phyloP scores from a whole-genome alignment of 192 early-diverging fungal species.

The Backusella tarrabulga region DNA sequence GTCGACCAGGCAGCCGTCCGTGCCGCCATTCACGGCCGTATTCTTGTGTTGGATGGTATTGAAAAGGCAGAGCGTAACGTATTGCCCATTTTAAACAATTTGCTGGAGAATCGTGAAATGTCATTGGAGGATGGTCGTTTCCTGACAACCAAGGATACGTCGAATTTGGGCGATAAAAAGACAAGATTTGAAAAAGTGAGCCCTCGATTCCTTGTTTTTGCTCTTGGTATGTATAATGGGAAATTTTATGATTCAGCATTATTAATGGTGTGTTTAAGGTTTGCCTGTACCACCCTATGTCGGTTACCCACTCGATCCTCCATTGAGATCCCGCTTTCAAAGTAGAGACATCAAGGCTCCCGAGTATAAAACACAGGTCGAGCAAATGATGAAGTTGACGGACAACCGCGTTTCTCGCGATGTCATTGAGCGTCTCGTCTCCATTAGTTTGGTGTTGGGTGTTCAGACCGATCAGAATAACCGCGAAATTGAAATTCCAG shows the following conservation, averaged over 20 bases:
- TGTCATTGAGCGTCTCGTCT: constrained; percentile 50
- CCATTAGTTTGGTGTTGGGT: constrained; percentile 54
- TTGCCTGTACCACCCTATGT: constrained; percentile 69
- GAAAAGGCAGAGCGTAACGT: constrained; percentile 86
- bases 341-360: constrained; percentile 60
- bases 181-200: constrained; percentile 63
- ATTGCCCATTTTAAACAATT: constrained; percentile 80
- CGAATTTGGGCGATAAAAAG: constrained; percentile 43
- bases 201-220: constrained; percentile 71
- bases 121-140: constrained; percentile 77
- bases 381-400: constrained; percentile 43
- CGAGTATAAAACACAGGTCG: constrained; percentile 49
- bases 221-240: constrained; percentile 40
- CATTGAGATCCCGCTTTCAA: constrained; percentile 79
- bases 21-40: constrained; percentile 59
- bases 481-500: constrained; percentile 52
- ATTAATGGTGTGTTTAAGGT: constrained; percentile 34
- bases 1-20: constrained; percentile 61
- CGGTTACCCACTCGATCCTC: constrained; percentile 75
- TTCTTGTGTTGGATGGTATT: constrained; percentile 64
- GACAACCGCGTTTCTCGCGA: constrained; percentile 29
- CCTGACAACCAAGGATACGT: constrained; percentile 53
- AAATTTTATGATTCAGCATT: not conserved
- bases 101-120: constrained; percentile 88
- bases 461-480: constrained; percentile 37